Evolutionary conservation across 805 yeast genomes (phyloP), one percentile per base, ranked within the genome.

Genomic region (Spathaspora arborariae): DNA sequence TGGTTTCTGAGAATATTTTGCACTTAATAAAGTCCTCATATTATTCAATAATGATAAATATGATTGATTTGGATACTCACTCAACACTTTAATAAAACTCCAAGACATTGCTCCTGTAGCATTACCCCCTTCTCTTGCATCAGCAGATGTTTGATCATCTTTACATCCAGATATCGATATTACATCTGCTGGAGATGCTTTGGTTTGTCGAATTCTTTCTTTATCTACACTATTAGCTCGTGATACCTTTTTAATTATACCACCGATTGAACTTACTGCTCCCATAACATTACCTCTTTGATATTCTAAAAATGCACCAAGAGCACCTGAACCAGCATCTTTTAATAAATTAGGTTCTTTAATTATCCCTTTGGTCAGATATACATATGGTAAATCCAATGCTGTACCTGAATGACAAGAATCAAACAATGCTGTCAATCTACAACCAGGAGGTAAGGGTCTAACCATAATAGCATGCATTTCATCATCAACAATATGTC

Each of bases 351-450:
- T 67, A 2, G 73, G 73, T 45, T 68, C 72, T 51, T 68, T 68
- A 30, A 68, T 61, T 16, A 67, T 58, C n/a, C 73, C 73, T 53
- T 67, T 68, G 22, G 73, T 68, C 19, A 67, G 62, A 50, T 68
- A 68, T 24, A 68, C 72, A 49, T 62, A 68, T 6, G 73, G 73
- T 46, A 68, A 57, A 52, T 68, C 73, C 46, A 68, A 58, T 0
- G 71, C 72, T 30, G 73, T 65, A 21, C 73, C 73, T 11, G 72
- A 67, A 51, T 68, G 73, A 50, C 73, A 68, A 11, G 70, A 64
- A 50, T 68, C 73, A 47, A 51, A 68, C 46, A 68, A 60, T 3
- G 72, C 72, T 3, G 73, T 68, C 49, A 68, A 61, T 43, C 68
- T 51, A 48, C 70, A 66, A 3, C 73, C 73, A 2, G 62, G 58